Evolutionary conservation across 2,329 filamentous ascomycete genomes (phyloP), one percentile per base, ranked within the genome.

Genomic region (Cordyceps pruinosa): DNA sequence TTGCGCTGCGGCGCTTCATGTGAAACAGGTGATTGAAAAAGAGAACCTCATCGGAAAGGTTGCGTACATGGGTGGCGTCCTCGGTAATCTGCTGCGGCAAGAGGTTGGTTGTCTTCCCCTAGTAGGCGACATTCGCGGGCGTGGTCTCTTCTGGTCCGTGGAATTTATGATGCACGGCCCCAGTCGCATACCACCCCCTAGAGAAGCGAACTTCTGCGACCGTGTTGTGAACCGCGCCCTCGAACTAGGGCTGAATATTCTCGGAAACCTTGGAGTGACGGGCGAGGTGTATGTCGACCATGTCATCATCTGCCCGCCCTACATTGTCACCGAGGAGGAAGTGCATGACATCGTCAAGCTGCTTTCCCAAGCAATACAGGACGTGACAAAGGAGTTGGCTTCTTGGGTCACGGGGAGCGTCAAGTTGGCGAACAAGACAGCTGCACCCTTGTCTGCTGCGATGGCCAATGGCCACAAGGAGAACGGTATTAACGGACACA

Each of bases 21-120:
- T 68, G 10, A 65, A 68, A 49, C 57, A 70, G 37, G 81, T 86
- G 26, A 77, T 89, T 25, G 28, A 59, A 32, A 59, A 63, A 13
- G 63, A 65, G 8, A 60, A 62, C 19, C 55, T 66, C 0, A 49
- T 66, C 2, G 58, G 52, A 9, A 62, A 62, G 10, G 63, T 66
- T 4, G 47, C 44, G 5, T 35, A 60, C 10, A 58, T 35, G 9
- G 63, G 64, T 2, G 35, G 42, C 13, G 34, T 54, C 9, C 48
- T 65, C 1, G 60, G 58, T 9, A 32, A 52, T 7, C 59, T 63
- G 6, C 54, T 69, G 32, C 60, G 62, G 15, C 21, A 58, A 23
- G 19, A 63, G 17, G 55, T 70, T 4, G 63, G 58, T 17, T 54
- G 59, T 4, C 63, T 66, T 39, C 65, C 62, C 10, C 34, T 67